Base-by-base conservation (phyloP, 1,284 basidiomycete species). In the Pseudomicrostroma phylloplanum region DNA sequence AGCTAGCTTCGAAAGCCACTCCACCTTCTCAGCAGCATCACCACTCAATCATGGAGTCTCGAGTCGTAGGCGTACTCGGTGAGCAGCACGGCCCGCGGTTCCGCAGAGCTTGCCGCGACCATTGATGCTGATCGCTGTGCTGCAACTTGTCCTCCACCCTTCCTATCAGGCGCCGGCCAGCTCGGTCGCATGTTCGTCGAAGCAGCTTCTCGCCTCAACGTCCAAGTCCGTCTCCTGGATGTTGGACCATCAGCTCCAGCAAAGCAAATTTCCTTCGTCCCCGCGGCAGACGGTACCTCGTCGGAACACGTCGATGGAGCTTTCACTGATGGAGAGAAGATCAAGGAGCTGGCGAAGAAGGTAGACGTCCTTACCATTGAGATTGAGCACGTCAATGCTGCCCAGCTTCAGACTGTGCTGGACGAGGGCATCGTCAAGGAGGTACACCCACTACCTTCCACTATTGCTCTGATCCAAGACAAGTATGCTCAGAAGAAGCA, bases 151-250 rank as follows among this genome's bases (percentile, higher is more conserved):
- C 30, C 30, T 36, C 30, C 30, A 36, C 30, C 30, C 48, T 8
- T 51, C 48, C 19, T 51, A 19, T 17, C 58, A 92, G 94, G 94
- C 71, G 96, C 94, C 56, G 94, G 94, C 71, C 94, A 98, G 81
- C 86, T 99, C 17, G 96, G 96, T 55, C 91, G 96, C 49, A 97
- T 99, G 94, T 86, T 99, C 46, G 90, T 89, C 9, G 89, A 89
- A 56, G 88, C 94, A 0, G 94, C 94, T 0, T 88, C 92, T 11
- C 84, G 92, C 42, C 85, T 97, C 62, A 90, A 92, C 75, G 84
- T 97, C 68, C 85, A 89, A 55, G 83, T 94, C n/a, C 82, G 92
- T 42, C 87, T 96, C 69, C 87, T 99, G 56, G 94, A 97, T 78
- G 85, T 87, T 13, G 91, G 91, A 17, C 82, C 84, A 41, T 81